Percentiles rank a stretch among this genome's conserved stretches.
Evolutionary conservation across 257 asterid species (phyloP).

Genomic region (Plectranthus barbatus): DNA sequence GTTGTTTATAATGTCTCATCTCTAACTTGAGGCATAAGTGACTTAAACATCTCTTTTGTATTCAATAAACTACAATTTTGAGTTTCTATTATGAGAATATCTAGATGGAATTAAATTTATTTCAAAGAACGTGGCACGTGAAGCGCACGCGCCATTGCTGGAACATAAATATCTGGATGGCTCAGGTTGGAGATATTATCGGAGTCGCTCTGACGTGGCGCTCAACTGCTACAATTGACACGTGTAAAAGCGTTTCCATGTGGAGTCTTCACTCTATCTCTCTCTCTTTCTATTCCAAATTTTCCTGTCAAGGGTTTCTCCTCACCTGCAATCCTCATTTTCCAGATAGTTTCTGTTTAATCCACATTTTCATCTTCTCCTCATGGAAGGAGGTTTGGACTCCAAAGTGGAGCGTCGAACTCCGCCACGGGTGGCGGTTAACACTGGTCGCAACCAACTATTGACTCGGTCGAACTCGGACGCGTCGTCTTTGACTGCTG

Average conservation of each 20-base stretch:
- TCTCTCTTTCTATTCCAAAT: conserved; percentile 5
- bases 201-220: conserved; percentile 34
- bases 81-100: too few relatives aligned
- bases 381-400: conserved; percentile 24
- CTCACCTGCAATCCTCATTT: not conserved
- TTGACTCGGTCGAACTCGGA: conserved; percentile 37
- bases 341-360: conserved; percentile 4
- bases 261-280: conserved; percentile 31
- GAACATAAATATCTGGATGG: conserved; percentile 47
- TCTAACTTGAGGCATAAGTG: too few relatives aligned
- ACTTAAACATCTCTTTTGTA: too few relatives aligned
- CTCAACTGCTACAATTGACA: conserved; percentile 21
- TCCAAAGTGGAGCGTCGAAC: conserved; percentile 15
- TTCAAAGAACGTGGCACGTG: too few relatives aligned
- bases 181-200: conserved; percentile 32
- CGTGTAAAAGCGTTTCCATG: conserved; percentile 70
- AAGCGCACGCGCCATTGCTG: not conserved
- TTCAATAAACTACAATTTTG: too few relatives aligned
- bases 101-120: too few relatives aligned
- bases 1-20: too few relatives aligned
- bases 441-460: conserved; percentile 12
- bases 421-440: conserved; percentile 10
- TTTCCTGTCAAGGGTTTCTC: conserved; percentile 2
- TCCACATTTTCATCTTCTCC: conserved; percentile 14
- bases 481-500: conserved; percentile 36